These are phyloP conservation scores for Suhomyces atakaporum DNA, from an alignment of 1,139 yeast genomes.

Conservation along the genomic window DNA sequence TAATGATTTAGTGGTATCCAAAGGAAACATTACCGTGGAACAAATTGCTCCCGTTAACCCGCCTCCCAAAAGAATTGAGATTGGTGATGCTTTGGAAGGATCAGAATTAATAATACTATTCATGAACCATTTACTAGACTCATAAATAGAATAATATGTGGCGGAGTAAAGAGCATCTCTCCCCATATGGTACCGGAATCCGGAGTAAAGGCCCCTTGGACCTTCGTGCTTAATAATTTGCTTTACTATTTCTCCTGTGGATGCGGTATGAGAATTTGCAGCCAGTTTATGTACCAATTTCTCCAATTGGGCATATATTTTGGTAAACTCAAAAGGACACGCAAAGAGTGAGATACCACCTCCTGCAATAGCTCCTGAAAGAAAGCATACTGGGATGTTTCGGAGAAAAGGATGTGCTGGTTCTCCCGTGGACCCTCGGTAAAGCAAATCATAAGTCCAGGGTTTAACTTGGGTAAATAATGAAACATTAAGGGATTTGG, in stretches of 20 bases:
- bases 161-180: slow-evolving; percentile 77
- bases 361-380: slow-evolving; percentile 71
- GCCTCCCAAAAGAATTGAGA: slow-evolving; percentile 61
- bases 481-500: slow-evolving; percentile 68
- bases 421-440: slow-evolving; percentile 16
- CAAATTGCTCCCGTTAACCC: slow-evolving; percentile 74
- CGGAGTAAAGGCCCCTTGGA: slow-evolving; percentile 65
- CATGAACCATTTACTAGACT: slow-evolving; percentile 59
- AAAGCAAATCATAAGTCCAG: slow-evolving; percentile 34
- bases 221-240: slow-evolving; percentile 64
- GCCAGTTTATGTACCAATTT: slow-evolving; percentile 38
- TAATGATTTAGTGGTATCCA: slow-evolving; percentile 76
- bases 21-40: slow-evolving; percentile 75
- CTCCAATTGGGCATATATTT: slow-evolving; percentile 75
- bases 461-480: slow-evolving; percentile 65
- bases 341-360: slow-evolving; percentile 65
- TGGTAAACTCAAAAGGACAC: slow-evolving; percentile 85
- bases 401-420: slow-evolving; percentile 43
- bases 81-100: slow-evolving; percentile 31
- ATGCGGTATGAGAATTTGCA: slow-evolving; percentile 14
- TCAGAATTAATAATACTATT: slow-evolving; percentile 35
- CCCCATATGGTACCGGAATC: slow-evolving; percentile 63
- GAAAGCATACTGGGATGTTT: slow-evolving; percentile 65
- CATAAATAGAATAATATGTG: slow-evolving; percentile 73
- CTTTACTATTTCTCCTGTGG: slow-evolving; percentile 43